Evolutionary conservation across 176 grass and related monocot species (phyloP).

Genomic region (Melocanna baccifera): DNA sequence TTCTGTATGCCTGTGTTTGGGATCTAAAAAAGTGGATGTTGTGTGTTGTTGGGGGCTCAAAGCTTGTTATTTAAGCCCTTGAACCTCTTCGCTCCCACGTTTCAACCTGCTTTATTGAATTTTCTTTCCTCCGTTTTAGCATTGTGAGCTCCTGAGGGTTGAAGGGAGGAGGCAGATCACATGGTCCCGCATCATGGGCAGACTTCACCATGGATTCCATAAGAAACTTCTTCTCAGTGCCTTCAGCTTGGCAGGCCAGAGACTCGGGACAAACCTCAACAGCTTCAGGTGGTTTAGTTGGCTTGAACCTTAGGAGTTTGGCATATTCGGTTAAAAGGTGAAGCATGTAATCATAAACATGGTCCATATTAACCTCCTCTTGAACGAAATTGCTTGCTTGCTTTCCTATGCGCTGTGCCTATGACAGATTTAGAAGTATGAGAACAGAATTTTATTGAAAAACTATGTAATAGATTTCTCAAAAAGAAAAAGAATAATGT

Average conservation of each 20-base stretch:
- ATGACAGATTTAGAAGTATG: slow-evolving; percentile 9
- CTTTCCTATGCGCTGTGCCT: slow-evolving; percentile 79
- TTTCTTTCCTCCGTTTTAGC: slow-evolving; percentile 49
- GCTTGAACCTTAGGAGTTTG: slow-evolving; percentile 75
- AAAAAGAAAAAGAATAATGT: not conserved
- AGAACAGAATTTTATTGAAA: not conserved
- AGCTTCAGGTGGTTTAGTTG: slow-evolving; percentile 58
- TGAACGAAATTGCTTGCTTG: slow-evolving; percentile 66
- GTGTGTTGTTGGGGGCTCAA: too few species aligned
- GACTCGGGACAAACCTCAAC: slow-evolving; percentile 67
- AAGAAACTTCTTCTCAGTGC: slow-evolving; percentile 57
- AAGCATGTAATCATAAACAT: slow-evolving; percentile 88
- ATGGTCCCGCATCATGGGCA: slow-evolving; percentile 43
- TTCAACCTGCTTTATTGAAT: slow-evolving; percentile 67
- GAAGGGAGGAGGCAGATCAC: slow-evolving; percentile 60
- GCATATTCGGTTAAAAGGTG: slow-evolving; percentile 79
- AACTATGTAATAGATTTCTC: not conserved
- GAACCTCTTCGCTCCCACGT: slow-evolving; percentile 51
- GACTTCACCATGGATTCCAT: slow-evolving; percentile 61
- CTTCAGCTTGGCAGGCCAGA: slow-evolving; percentile 60
- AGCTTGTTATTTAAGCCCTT: not conserved
- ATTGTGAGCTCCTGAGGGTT: slow-evolving; percentile 39
- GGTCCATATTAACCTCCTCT: slow-evolving; percentile 68
- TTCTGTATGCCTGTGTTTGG: not conserved
- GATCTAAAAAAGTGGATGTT: not conserved